A percentile compares a stretch with the other conserved stretches of the same genome.
Conservation (phyloP, 345 rosid species). For the Geranium rotundifolium region DNA sequence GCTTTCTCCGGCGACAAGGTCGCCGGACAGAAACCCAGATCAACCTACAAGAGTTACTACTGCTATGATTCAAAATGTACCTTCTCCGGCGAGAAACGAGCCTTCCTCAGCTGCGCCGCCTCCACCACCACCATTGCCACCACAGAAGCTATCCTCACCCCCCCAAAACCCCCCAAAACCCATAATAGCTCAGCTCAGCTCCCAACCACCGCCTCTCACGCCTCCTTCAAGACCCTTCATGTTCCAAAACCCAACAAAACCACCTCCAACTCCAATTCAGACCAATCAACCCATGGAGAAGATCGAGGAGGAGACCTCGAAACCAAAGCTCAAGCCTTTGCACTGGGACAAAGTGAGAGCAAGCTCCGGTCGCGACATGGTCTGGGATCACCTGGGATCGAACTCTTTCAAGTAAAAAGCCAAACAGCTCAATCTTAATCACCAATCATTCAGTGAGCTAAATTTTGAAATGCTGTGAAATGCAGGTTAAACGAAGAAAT, state of each 20-base stretch:
- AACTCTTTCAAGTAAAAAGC: conserved; percentile 75
- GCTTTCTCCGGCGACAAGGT: conserved; percentile 16
- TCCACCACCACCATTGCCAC: conserved; percentile 22
- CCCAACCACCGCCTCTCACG: conserved; percentile 46
- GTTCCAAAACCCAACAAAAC: conserved; percentile 25
- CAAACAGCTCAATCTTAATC: too few species aligned
- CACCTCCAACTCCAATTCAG: conserved; percentile 34
- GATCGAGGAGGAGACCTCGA: conserved; percentile 28
- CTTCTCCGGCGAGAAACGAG: conserved; percentile 18
- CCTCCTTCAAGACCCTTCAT: conserved; percentile 65
- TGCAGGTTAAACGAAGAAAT: conserved; percentile 88
- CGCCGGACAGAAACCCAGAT: conserved; percentile 19
- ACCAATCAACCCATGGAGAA: conserved; percentile 20
- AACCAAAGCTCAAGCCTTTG: conserved; percentile 70
- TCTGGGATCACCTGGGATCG: conserved; percentile 76
- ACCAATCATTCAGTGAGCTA: too few species aligned
- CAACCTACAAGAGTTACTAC: conserved; percentile 17
- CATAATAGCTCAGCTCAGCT: conserved; percentile 26
- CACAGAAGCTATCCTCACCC: conserved; percentile 18
- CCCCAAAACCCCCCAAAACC: conserved; percentile 26
- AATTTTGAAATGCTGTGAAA: background rate
- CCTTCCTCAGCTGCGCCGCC: conserved; percentile 33
- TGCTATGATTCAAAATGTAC: conserved; percentile 18
- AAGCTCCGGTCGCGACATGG: conserved; percentile 93
- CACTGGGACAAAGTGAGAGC: conserved; percentile 98